phyloP scores from a whole-genome alignment of 2,329 filamentous ascomycete species.

The Colletotrichum chlorophyti region DNA sequence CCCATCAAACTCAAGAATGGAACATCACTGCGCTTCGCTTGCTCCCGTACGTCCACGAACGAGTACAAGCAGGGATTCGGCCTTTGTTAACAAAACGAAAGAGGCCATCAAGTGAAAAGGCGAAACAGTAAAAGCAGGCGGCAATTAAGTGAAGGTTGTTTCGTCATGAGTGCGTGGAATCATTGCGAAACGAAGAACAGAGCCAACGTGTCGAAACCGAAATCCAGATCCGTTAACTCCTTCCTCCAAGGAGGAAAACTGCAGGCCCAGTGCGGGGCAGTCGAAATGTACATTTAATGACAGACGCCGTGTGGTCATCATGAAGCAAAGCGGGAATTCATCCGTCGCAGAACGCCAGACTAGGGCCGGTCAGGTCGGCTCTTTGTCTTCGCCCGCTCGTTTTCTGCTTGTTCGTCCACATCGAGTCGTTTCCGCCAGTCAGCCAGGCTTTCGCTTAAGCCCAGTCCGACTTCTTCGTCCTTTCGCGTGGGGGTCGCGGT shows the following conservation, averaged over 20 bases:
- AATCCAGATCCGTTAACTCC: constrained; percentile 16
- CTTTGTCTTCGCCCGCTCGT: constrained; percentile 27
- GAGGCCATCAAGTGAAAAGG: neutral
- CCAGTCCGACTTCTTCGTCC: constrained; percentile 52
- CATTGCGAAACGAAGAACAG: constrained; percentile 27
- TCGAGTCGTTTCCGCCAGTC: constrained; percentile 84
- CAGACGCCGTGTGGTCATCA: constrained; percentile 6
- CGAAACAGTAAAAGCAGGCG: neutral
- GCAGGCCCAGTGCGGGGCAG: neutral
- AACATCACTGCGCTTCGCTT: constrained; percentile 6
- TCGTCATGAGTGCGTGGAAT: constrained; percentile 31
- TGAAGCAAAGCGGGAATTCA: constrained; percentile 29
- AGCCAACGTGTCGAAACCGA: constrained; percentile 16
- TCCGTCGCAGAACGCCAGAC: constrained; percentile 30
- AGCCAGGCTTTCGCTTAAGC: constrained; percentile 74
- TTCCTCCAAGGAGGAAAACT: neutral
- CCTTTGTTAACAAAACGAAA: neutral
- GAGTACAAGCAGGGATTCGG: constrained; percentile 9
- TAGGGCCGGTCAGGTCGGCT: constrained; percentile 30
- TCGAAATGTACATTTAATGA: constrained; percentile 23
- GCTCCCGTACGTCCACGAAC: neutral
- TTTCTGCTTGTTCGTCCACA: constrained; percentile 44
- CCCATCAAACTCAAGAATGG: constrained; percentile 14
- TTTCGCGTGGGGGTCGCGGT: constrained; percentile 41
- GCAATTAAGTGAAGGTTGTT: constrained; percentile 23